Base-by-base conservation (phyloP, 441 rosid species). In the Monsonia emarginata region DNA sequence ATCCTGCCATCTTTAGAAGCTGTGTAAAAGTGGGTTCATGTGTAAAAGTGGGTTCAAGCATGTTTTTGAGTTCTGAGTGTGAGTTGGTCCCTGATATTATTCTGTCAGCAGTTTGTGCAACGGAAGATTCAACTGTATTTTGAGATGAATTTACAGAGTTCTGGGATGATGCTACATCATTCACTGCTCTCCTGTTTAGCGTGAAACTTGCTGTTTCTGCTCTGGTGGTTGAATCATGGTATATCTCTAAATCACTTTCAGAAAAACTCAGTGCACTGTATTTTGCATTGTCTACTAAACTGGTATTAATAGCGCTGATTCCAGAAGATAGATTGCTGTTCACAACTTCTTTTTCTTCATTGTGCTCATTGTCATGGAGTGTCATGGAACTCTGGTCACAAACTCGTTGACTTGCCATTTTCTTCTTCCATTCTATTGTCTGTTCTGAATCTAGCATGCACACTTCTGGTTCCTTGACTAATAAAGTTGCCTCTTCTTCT, bases 401-500 rank as follows among this genome's bases (percentile, higher is more conserved):
- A 42, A 68, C 68, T 61, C 78, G 74, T 68, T 69, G 74, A 61
- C 63, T 69, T 44, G 56, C 8, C 57, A 63, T 44, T 11, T 74
- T 78, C 70, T 75, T 80, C 63, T 79, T 74, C 86, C 81, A 81
- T 74, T 78, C 73, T 72, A 78, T 77, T 71, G 60, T 69, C 44
- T 75, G 81, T 19, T 69, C 75, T 61, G 73, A 75, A 69, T 77
- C 76, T 66, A 67, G 44, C 50, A 77, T 75, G 76, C 77, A 78
- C 63, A 72, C 72, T 71, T 86, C 87, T 77, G 91, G 89, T 81
- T 85, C 95, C 79, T 89, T 85, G 67, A 83, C 77, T 70, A 79
- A 63, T 64, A 78, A 66, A 62, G 64, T 62, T 52, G 54, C 59
- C 64, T 69, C 76, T 34, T 67, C 78, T 67, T 68, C 71, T 65